Conservation (phyloP, 352 stramenopile genomes). For the Albugo laibachii region DNA sequence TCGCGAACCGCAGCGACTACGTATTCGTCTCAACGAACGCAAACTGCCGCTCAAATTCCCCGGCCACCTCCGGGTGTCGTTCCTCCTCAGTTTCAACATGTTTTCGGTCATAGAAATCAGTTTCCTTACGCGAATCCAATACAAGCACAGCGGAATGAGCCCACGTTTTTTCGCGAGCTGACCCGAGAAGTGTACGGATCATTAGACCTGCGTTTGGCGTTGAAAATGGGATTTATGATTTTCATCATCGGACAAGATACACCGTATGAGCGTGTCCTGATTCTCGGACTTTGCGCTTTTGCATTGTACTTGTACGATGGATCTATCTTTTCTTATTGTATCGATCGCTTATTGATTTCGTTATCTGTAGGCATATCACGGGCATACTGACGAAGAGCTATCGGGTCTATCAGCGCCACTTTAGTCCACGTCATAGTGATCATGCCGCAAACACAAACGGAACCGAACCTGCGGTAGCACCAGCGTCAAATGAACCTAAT, state of each 20-base stretch:
- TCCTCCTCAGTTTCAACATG: too few species aligned
- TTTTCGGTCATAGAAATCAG: too few species aligned
- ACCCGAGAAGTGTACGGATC: slow-evolving; percentile 31
- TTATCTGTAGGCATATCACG: slow-evolving; percentile 32
- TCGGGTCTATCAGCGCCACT: slow-evolving; percentile 29
- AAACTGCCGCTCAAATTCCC: not conserved
- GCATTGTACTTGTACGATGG: slow-evolving; percentile 9
- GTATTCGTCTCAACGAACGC: not conserved
- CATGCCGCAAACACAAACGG: slow-evolving; percentile 7
- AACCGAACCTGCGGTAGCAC: not conserved
- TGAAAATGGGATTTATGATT: slow-evolving; percentile 80
- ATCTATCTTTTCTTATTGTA: not conserved
- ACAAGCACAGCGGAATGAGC: slow-evolving; percentile 1
- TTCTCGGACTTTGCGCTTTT: slow-evolving; percentile 67
- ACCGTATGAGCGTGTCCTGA: slow-evolving; percentile 42
- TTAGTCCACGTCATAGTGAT: slow-evolving; percentile 11
- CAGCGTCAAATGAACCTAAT: too few species aligned
- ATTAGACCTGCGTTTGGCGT: slow-evolving; percentile 48
- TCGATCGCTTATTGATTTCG: not conserved
- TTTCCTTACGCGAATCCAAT: not conserved
- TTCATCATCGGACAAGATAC: slow-evolving; percentile 78
- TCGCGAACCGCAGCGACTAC: slow-evolving; percentile 4
- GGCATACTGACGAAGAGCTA: slow-evolving; percentile 71
- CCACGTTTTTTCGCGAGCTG: slow-evolving; percentile 21
- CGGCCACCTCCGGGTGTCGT: not conserved